Base-by-base conservation (phyloP, 305 asterid species). In the Fraxinus floribunda region DNA sequence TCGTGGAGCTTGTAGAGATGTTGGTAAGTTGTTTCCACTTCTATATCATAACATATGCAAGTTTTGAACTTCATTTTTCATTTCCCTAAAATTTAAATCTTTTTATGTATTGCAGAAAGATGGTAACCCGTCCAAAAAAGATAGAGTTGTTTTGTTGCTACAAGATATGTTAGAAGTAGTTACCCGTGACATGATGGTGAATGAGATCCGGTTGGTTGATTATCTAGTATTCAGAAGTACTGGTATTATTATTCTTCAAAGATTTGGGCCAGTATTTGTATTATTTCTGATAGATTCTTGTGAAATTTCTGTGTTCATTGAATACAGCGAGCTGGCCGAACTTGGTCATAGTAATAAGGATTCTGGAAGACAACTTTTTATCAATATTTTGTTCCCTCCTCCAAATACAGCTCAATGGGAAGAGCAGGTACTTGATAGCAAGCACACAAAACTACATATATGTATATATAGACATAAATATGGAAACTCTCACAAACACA, bases 91-190 rank as follows among this genome's bases (percentile, higher is more conserved):
- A 57, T 80, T 82, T 80, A 55, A 76, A 55, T 44, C 73, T 78
- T 83, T 71, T 72, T 81, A 78, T 68, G 32, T 81, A 70, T 86
- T 88, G 89, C 98, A 97, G 99, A 93, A 89, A 90, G 93, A 90
- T 78, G 86, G 89, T 70, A 92, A 97, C 81, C 94, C 94, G 79
- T 85, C 97, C 89, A 89, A 87, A 94, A 92, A 91, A 90, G 93
- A 91, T 76, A 86, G 85, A 68, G 97, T 95, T 86, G 99, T 97
- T 85, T 84, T 97, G 81, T 84, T 93, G 87, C 91, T 97, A 86
- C 99, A 97, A 88, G 99, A 97, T 90, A 94, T 97, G 97, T 78
- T 95, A 82, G 98, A 97, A 90, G 91, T 97, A 70, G 97, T 95
- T 78, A 93, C 97, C 82, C 95, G 95, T 64, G 99, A 97, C 85